Percentiles rank a stretch among this genome's conserved stretches.
Evolutionary conservation across 805 yeast genomes (phyloP).

Genomic region (Zygosaccharomyces pseudorouxii): DNA sequence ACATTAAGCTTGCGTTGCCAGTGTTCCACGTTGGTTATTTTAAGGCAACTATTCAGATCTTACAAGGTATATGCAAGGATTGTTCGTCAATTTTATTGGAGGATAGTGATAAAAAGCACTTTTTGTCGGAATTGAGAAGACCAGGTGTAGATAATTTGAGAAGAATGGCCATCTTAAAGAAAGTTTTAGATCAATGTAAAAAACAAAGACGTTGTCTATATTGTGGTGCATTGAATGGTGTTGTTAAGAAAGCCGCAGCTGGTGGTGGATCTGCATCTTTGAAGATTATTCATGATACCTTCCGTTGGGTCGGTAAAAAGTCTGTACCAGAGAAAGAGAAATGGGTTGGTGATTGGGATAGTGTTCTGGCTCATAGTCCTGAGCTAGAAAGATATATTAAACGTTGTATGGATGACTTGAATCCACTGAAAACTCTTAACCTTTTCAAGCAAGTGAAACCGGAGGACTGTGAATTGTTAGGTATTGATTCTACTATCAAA

Average conservation of each 20-base stretch:
- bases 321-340: conserved; percentile 74
- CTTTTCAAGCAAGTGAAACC: conserved; percentile 83
- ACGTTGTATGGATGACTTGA: conserved; percentile 87
- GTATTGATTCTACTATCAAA: conserved; percentile 71
- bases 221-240: conserved; percentile 91
- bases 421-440: conserved; percentile 84
- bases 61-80: conserved; percentile 86
- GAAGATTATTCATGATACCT: conserved; percentile 92
- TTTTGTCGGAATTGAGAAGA: conserved; percentile 71
- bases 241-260: conserved; percentile 91
- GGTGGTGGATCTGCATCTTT: conserved; percentile 91
- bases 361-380: conserved; percentile 69
- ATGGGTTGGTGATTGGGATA: conserved; percentile 85
- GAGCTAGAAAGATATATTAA: conserved; percentile 84
- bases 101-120: conserved; percentile 64
- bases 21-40: conserved; percentile 97
- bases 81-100: conserved; percentile 77
- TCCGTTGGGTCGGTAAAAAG: conserved; percentile 92
- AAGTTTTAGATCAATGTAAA: conserved; percentile 85
- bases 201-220: conserved; percentile 86
- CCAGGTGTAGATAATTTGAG: conserved; percentile 88
- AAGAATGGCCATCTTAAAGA: conserved; percentile 83
- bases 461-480: conserved; percentile 85
- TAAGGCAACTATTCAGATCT: conserved; percentile 79
- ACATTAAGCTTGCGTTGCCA: conserved; percentile 85